Conservation (phyloP, 2,329 filamentous ascomycete genomes). For the Stemphylium beticola region DNA sequence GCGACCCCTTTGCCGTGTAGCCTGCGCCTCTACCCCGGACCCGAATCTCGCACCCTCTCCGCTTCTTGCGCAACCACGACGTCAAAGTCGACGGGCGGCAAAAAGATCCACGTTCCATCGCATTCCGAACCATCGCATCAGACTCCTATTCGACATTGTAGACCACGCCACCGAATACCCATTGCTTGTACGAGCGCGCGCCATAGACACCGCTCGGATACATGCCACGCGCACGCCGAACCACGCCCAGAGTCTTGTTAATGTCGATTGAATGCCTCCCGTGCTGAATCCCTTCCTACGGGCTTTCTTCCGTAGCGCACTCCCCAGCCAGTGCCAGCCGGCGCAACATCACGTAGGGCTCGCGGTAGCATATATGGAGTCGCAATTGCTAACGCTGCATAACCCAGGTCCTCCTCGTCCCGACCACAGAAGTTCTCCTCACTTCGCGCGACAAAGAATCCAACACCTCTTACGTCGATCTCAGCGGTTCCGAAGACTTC, state of each 20-base stretch:
- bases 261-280: slow-evolving; percentile 83
- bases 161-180: neutral
- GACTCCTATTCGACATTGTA: slow-evolving; percentile 26
- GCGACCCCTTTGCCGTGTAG: slow-evolving; percentile 10
- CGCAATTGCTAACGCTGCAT: slow-evolving; percentile 6
- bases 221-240: slow-evolving; percentile 36
- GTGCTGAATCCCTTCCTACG: slow-evolving; percentile 93
- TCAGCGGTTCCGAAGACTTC: slow-evolving; percentile 91
- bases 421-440: slow-evolving; percentile 88
- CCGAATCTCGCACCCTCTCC: neutral
- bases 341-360: slow-evolving; percentile 78
- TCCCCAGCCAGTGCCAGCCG: slow-evolving; percentile 89
- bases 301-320: slow-evolving; percentile 97
- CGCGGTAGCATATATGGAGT: neutral
- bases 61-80: slow-evolving; percentile 1
- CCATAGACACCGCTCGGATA: slow-evolving; percentile 26
- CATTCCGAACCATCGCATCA: slow-evolving; percentile 24
- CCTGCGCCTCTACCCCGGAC: slow-evolving; percentile 3
- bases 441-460: slow-evolving; percentile 87
- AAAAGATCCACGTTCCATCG: slow-evolving; percentile 12
- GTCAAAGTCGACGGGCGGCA: neutral
- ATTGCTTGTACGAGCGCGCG: slow-evolving; percentile 27
- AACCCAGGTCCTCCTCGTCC: slow-evolving; percentile 78
- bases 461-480: slow-evolving; percentile 75
- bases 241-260: slow-evolving; percentile 20